Evolutionary conservation across 2,329 filamentous ascomycete genomes (phyloP).

Genomic region (Ascomycota sp.): DNA sequence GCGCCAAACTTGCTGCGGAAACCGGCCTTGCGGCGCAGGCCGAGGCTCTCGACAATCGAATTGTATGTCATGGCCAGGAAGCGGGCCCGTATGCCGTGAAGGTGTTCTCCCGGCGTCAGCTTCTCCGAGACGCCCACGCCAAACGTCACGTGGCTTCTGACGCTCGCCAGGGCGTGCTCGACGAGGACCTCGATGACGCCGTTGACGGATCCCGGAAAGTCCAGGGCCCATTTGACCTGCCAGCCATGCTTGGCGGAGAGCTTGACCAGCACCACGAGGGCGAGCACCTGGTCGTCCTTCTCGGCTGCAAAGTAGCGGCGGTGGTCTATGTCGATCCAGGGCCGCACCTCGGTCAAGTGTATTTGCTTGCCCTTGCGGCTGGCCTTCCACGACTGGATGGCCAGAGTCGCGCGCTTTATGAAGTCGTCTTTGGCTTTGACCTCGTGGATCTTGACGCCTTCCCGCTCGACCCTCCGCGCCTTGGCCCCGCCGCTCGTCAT

Average conservation of each 20-base stretch:
- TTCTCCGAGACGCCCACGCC: constrained; percentile 61
- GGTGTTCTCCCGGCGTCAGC: constrained; percentile 60
- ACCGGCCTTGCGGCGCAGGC: constrained; percentile 65
- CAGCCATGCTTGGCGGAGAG: constrained; percentile 66
- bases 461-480: constrained; percentile 58
- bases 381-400: constrained; percentile 61
- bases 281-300: constrained; percentile 51
- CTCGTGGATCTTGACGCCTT: constrained; percentile 65
- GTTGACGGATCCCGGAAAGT: constrained; percentile 73
- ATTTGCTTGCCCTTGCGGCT: constrained; percentile 69
- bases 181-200: constrained; percentile 76
- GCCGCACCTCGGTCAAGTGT: constrained; percentile 73
- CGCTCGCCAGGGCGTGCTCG: constrained; percentile 38
- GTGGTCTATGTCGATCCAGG: constrained; percentile 70
- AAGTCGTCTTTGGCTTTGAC: constrained; percentile 51
- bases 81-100: constrained; percentile 61
- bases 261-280: constrained; percentile 66
- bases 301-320: constrained; percentile 71
- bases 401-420: constrained; percentile 45
- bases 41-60: constrained; percentile 62
- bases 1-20: constrained; percentile 85
- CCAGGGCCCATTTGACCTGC: constrained; percentile 91
- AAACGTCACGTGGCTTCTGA: constrained; percentile 52
- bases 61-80: constrained; percentile 70
- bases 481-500: constrained; percentile 45